Percentiles rank a stretch among this genome's conserved stretches.
Evolutionary conservation across 108 stramenopile genomes (phyloP).

Genomic region (Nitzschia palea): DNA sequence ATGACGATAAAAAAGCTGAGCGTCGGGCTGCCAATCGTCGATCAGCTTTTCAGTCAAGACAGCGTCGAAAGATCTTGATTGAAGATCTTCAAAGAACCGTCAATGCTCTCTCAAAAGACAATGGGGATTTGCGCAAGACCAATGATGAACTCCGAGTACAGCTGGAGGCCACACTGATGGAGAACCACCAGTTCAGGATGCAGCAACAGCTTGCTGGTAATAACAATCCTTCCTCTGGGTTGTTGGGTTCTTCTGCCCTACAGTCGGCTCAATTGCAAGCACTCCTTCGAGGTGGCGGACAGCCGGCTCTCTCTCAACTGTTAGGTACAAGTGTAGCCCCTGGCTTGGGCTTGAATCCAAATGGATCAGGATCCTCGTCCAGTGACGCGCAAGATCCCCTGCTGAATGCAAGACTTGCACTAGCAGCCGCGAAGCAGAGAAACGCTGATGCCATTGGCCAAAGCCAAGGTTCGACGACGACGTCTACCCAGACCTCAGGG

Average conservation of each 20-base stretch:
- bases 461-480: neutral
- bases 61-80: conserved; percentile 57
- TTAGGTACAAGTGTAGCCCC: neutral
- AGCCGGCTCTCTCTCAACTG: conserved; percentile 7
- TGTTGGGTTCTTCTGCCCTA: conserved; percentile 3
- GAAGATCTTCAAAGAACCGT: conserved; percentile 50
- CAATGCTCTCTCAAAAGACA: conserved; percentile 43
- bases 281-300: conserved; percentile 14
- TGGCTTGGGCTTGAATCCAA: neutral
- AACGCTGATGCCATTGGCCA: neutral
- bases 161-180: conserved; percentile 31
- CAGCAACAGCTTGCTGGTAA: conserved; percentile 10
- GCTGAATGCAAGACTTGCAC: conserved; percentile 9
- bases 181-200: conserved; percentile 38
- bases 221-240: neutral
- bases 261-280: conserved; percentile 7
- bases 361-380: neutral
- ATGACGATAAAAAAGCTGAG: conserved; percentile 40
- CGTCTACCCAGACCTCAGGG: neutral
- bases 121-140: conserved; percentile 36
- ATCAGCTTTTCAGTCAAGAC: conserved; percentile 58
- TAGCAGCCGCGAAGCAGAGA: conserved; percentile 5
- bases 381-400: neutral
- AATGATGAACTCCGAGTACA: conserved; percentile 45
- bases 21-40: conserved; percentile 57